Base-by-base conservation (phyloP, 2,329 filamentous ascomycete genomes). In the Ophiostoma sp. region DNA sequence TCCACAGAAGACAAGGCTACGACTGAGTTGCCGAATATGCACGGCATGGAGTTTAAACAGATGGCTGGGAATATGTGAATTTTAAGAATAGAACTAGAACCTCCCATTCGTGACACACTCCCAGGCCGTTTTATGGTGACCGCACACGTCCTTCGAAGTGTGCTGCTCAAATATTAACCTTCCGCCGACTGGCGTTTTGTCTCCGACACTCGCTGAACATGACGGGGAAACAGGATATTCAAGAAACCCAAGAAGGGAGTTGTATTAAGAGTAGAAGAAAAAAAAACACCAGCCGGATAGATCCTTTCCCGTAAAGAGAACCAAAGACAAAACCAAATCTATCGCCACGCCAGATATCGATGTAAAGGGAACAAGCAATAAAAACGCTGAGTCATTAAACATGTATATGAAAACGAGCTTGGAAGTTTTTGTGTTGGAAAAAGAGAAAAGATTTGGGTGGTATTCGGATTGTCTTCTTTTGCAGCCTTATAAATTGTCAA, bases 401-500 rank as follows among this genome's bases (percentile, higher is more conserved):
- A 68, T 45, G 8, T 16, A 47, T 36, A 49, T 49, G 42, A 62
- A 41, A 38, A 68, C 47, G 47, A 52, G 42, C 60, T 42, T 42
- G n/a, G 49, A 14, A n/a, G n/a, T 16, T 42, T 44, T 44, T n/a
- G 40, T 62, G 36, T 42, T 60, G 55, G 55, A 63, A 63, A 63
- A 63, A 63, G 60, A 63, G 40, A 42, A 44, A 63, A 63, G 60
- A 44, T 58, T 7, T 41, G 16, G 60, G 38, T 62, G 55, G 63
- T 64, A 64, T 55, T 45, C 40, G 38, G 49, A 64, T 52, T 11
- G 11, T 47, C n/a, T 27, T 64, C 40, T 63, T 52, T 60, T 38
- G 18, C 55, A 60, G 41, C 63, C 38, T 47, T 45, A 64, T 38
- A 67, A 52, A 49, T 42, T 68, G 52, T 12, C 58, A 68, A 27